A percentile compares a stretch with the other conserved stretches of the same genome.
Conservation (phyloP, 1,284 basidiomycete species). For the Tilletia caries region DNA sequence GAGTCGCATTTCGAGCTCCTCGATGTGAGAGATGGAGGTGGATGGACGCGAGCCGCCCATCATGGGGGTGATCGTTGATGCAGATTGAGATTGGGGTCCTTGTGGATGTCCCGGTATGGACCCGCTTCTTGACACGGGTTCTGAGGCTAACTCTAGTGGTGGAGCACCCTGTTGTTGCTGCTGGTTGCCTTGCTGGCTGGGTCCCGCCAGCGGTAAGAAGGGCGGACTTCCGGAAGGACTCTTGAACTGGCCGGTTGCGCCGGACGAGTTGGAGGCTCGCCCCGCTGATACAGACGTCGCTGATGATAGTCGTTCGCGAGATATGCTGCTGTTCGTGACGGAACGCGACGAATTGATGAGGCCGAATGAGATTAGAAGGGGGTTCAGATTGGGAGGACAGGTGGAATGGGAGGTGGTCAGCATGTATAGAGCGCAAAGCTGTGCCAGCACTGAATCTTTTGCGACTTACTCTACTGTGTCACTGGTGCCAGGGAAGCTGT, state of each 20-base stretch:
- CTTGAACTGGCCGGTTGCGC: not conserved
- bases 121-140: not conserved
- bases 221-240: conserved; percentile 4
- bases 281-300: conserved; percentile 33
- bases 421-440: not conserved
- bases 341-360: not conserved
- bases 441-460: not conserved
- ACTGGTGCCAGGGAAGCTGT: conserved; percentile 36
- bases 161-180: not conserved
- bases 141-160: not conserved
- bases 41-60: not conserved
- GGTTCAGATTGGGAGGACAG: no score
- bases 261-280: conserved; percentile 15
- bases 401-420: not conserved
- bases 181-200: not conserved
- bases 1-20: conserved; percentile 75
- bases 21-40: conserved; percentile 15
- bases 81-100: not conserved
- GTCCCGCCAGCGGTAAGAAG: not conserved
- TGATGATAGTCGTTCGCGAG: conserved; percentile 32
- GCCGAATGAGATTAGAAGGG: no score
- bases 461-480: conserved; percentile 21
- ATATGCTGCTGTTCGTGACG: conserved; percentile 2
- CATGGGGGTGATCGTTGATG: conserved; percentile 1
- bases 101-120: not conserved